phyloP scores from a whole-genome alignment of 1,139 yeast genomes.

The Blastobotrys elegans region DNA sequence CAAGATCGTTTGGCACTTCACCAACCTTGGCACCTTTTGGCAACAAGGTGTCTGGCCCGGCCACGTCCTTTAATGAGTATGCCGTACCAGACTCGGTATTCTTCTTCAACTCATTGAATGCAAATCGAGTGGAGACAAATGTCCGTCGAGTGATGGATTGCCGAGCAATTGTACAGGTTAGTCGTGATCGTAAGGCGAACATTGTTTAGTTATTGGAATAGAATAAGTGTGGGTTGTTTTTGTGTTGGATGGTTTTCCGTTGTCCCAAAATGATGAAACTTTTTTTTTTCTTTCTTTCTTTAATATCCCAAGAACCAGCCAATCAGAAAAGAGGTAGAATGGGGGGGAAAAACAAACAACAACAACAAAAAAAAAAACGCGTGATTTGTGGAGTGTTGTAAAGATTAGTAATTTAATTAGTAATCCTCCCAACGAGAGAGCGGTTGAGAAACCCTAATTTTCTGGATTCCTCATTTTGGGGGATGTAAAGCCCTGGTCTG shows the following conservation, averaged over 20 bases:
- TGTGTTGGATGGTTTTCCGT: not conserved
- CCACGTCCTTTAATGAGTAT: conserved; percentile 64
- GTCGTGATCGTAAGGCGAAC: conserved; percentile 12
- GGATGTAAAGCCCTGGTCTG: no score
- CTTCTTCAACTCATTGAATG: conserved; percentile 7
- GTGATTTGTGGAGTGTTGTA: no score
- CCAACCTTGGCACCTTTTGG: conserved; percentile 87
- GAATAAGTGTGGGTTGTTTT: conserved; percentile 2
- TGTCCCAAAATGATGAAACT: not conserved
- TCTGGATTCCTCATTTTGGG: no score
- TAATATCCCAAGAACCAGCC: not conserved
- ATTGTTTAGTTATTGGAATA: not conserved
- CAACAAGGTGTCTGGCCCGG: conserved; percentile 73
- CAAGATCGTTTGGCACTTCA: conserved; percentile 85
- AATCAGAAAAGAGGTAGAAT: no score
- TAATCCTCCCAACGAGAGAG: no score
- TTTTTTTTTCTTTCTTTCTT: not conserved
- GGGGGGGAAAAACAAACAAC: conserved; percentile 1
- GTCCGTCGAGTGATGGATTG: conserved; percentile 12
- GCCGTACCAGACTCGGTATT: conserved; percentile 43
- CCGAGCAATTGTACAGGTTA: conserved; percentile 3
- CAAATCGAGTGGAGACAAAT: conserved; percentile 11
- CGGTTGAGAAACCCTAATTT: no score
- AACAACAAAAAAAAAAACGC: no score
- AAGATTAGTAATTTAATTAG: no score